Evolutionary conservation across 2,329 filamentous ascomycete species (phyloP).

Genomic region (Pseudohalonectria lignicola): DNA sequence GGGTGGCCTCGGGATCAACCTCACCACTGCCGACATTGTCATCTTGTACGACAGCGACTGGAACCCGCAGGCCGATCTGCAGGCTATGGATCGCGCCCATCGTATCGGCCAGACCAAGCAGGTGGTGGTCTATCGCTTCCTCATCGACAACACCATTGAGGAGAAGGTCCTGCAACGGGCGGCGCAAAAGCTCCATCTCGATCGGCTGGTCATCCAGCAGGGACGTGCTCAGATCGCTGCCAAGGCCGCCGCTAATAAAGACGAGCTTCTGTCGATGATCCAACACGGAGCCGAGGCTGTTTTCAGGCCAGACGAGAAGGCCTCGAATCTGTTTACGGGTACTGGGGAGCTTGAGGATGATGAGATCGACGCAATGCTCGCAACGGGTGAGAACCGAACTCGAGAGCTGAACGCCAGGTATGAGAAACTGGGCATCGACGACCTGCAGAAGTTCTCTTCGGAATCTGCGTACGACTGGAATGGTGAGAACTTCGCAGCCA

Average conservation of each 20-base stretch:
- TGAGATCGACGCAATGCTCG: constrained; percentile 82
- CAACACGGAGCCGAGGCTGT: constrained; percentile 96
- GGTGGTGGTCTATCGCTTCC: constrained; percentile 90
- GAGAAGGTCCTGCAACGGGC: constrained; percentile 96
- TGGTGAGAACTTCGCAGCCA: constrained; percentile 84
- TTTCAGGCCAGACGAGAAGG: constrained; percentile 57
- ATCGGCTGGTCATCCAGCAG: constrained; percentile 97
- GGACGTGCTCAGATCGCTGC: constrained; percentile 83
- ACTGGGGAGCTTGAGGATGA: constrained; percentile 53
- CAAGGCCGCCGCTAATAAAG: constrained; percentile 89
- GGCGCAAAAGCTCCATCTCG: constrained; percentile 89
- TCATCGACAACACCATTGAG: constrained; percentile 96
- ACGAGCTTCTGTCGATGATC: constrained; percentile 95
- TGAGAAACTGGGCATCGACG: constrained; percentile 92
- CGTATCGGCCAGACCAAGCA: constrained; percentile 98
- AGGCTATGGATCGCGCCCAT: constrained; percentile 98
- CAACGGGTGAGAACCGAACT: constrained; percentile 78
- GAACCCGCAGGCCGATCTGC: constrained; percentile 96
- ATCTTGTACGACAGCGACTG: constrained; percentile 96
- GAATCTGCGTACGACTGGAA: constrained; percentile 99
- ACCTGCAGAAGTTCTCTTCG: constrained; percentile 93
- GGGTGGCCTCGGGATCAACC: constrained; percentile 91
- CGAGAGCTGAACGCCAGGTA: constrained; percentile 88
- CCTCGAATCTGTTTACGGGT: neutral
- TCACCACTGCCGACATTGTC: constrained; percentile 91